Base-by-base conservation (phyloP, 257 asterid species). In the Lantana camara region DNA sequence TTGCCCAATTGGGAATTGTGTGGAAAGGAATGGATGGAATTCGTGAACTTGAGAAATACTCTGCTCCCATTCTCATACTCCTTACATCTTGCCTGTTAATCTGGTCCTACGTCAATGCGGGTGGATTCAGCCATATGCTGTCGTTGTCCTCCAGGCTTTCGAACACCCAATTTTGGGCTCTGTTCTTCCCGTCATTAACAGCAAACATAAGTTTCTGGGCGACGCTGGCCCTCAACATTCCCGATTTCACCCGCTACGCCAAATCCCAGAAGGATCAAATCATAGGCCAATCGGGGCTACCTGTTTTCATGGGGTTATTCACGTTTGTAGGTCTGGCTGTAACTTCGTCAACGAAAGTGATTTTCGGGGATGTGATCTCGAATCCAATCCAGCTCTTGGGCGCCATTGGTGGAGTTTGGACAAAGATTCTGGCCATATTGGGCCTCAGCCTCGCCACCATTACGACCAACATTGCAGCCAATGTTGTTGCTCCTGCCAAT, bases 171-270 rank as follows among this genome's bases (percentile, higher is more conserved):
- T 93, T 93, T 63, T 93, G 96, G 99, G 44, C 87, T 1, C 73
- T 93, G 0, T 90, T 93, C 41, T 87, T 87, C 72, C 99, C 99
- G 9, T 90, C 97, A 0, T 46, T 93, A 0, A 93, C 99, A 0
- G 99, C 99, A 14, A 93, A 93, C 72, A 87, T 90, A 2, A 90
- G 99, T 34, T 93, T 90, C 61, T 93, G 99, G 99, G 97, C 97
- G 0, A 81, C 95, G 4, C 61, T 93, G 0, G 90, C 97, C 0
- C 74, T 93, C 0, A 93, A 87, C 84, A 93, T 93, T 65, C 96
- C 96, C 1, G 99, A 93, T 72, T 93, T 93, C 74, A 90, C 97
- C 0, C 70, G 99, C 20, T 90, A 73, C 51, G 96, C 99, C 22
- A 85, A 83, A 60, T 79, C 57, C 17, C 90, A 93, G 29, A 67